Evolutionary conservation across 1,284 basidiomycete species (phyloP), one percentile per base, ranked within the genome.

Genomic region (Paramarasmius palmivorus): DNA sequence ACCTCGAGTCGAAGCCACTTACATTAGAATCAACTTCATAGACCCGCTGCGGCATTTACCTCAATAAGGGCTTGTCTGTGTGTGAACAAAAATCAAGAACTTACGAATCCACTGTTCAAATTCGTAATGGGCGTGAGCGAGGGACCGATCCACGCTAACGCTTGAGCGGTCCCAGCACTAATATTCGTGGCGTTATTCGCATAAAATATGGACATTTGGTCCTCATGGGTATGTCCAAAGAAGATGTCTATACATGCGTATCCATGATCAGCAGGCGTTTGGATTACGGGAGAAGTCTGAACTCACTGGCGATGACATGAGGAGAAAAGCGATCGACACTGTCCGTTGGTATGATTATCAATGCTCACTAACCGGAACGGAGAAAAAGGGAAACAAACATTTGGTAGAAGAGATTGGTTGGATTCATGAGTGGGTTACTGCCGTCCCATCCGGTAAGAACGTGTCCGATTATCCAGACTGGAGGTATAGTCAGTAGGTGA

Each of bases 201-300:
- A 64, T 93, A 93, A 68, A 82, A 93, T 44, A 93, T 82, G 83
- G 82, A 84, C 52, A 90, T 66, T 67, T 90, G 80, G 65, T 93
- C 91, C 65, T 93, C 89, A 58, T 93, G 90, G 1, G 88, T 87
- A 65, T 93, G 91, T 1, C 90, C 90, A 62, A 79, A 92, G 73
- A 92, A 92, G 41, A 92, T 83, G 58, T 80, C 85, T 87, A 53
- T 20, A 34, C 38, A 29, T 37, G 55, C 7, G 59, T 32, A n/a
- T 56, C 41, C 58, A 26, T 14, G 50, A 20, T 37, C 38, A 39
- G 44, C 2, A 10, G 29, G 44, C n/a, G n/a, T 29, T 49, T 49
- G 2, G 25, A 25, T 48, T 35, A 49, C 17, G n/a, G 37, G 12
- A 48, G 57, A 41, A 23, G 23, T 12, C 12, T 41, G 25, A 8